Evolutionary conservation across 2,329 filamentous ascomycete genomes (phyloP).

Genomic region (Calonectria pseudoreteaudii): DNA sequence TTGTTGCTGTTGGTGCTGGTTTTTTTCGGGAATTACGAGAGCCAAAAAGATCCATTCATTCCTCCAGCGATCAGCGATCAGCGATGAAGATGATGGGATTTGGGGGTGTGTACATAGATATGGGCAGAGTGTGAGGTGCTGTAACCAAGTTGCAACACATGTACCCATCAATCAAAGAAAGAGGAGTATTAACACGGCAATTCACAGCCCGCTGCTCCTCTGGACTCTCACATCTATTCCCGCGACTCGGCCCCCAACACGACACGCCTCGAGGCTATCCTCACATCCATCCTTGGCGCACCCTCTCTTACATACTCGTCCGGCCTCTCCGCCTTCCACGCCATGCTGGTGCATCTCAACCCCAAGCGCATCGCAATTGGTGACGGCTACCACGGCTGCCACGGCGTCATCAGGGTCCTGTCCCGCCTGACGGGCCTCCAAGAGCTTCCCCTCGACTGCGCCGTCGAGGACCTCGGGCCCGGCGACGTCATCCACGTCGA

Average conservation of each 20-base stretch:
- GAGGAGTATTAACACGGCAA: constrained; percentile 27
- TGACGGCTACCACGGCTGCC: constrained; percentile 92
- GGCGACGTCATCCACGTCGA: constrained; percentile 93
- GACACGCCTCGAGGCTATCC: constrained; percentile 85
- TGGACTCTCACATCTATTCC: constrained; percentile 84
- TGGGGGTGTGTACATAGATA: neutral
- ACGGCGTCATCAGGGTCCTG: constrained; percentile 83
- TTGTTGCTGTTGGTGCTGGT: neutral
- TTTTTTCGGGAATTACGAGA: neutral
- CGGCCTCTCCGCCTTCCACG: constrained; percentile 90
- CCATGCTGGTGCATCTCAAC: constrained; percentile 84
- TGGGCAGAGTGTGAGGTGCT: too few species aligned
- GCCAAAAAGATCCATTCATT: neutral
- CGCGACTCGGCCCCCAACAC: constrained; percentile 82
- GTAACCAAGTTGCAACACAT: neutral
- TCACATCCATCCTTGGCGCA: constrained; percentile 78
- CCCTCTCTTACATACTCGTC: constrained; percentile 83
- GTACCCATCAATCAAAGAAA: neutral
- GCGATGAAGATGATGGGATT: neutral
- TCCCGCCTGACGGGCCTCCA: constrained; percentile 80
- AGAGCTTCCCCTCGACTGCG: constrained; percentile 77
- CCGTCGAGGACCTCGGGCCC: constrained; percentile 72
- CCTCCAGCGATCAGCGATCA: too few species aligned
- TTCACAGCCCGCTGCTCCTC: constrained; percentile 59
- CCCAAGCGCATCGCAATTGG: constrained; percentile 86